Conservation (phyloP, 202 grass and related monocot genomes). For the Zizania palustris region DNA sequence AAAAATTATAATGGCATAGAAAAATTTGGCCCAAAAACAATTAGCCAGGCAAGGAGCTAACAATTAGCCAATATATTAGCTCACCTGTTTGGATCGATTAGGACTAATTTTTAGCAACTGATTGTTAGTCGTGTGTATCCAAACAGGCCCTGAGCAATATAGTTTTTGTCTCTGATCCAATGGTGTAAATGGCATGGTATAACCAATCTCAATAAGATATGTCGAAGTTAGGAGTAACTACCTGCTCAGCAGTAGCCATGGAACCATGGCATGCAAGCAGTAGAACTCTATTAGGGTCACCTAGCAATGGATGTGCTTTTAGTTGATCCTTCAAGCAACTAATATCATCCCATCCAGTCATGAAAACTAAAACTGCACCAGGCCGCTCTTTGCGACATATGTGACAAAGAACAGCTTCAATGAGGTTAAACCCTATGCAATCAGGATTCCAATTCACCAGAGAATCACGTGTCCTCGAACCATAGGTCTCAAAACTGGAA, state of each 20-base stretch:
- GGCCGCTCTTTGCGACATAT: slow-evolving; percentile 92
- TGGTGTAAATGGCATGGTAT: neutral
- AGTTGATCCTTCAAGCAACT: slow-evolving; percentile 93
- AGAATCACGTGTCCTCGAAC: slow-evolving; percentile 84
- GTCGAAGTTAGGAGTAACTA: slow-evolving; percentile 40
- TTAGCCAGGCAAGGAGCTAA: too few relatives aligned
- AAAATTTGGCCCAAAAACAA: too few relatives aligned
- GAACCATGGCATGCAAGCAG: slow-evolving; percentile 95
- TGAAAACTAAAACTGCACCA: slow-evolving; percentile 93
- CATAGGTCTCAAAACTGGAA: slow-evolving; percentile 78
- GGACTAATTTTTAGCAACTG: too few relatives aligned
- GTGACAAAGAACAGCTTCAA: slow-evolving; percentile 92
- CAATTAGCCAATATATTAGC: too few relatives aligned
- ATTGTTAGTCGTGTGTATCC: too few relatives aligned
- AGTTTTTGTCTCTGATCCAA: slow-evolving; percentile 4
- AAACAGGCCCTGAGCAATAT: too few relatives aligned
- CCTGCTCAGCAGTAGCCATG: slow-evolving; percentile 98
- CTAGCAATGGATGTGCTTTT: slow-evolving; percentile 86
- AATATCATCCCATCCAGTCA: slow-evolving; percentile 98
- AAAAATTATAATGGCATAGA: too few relatives aligned
- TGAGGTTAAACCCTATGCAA: slow-evolving; percentile 95
- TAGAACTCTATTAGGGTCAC: slow-evolving; percentile 90
- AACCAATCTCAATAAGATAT: slow-evolving; percentile 31
- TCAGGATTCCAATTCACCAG: slow-evolving; percentile 91
- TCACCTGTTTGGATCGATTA: too few relatives aligned